phyloP scores from a whole-genome alignment of 805 yeast genomes.

The Blastobotrys americana region DNA sequence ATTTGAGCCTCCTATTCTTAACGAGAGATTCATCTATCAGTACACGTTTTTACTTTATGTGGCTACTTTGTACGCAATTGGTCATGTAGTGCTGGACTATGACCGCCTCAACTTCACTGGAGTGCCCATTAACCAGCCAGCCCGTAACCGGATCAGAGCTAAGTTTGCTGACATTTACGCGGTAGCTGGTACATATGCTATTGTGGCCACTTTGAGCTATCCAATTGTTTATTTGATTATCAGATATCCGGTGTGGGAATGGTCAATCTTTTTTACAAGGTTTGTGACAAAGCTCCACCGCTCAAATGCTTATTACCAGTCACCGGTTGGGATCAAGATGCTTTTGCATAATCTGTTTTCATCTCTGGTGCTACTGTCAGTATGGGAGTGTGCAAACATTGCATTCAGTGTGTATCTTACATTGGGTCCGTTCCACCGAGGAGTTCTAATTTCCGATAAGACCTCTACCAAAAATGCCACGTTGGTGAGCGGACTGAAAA shows the following conservation, averaged over 20 bases:
- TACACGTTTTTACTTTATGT: conserved; percentile 7
- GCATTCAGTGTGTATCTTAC: conserved; percentile 30
- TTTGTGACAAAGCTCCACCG: conserved; percentile 12
- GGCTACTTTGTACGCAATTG: conserved; percentile 8
- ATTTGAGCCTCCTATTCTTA: conserved; percentile 11
- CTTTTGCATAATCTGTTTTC: conserved; percentile 9
- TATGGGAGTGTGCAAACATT: conserved; percentile 26
- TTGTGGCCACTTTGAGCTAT: conserved; percentile 9
- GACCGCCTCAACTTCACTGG: conserved; percentile 12
- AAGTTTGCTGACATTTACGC: conserved; percentile 2
- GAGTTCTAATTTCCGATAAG: conserved; percentile 23
- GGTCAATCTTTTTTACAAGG: conserved; percentile 10
- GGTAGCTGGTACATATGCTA: conserved; percentile 7
- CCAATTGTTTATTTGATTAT: conserved; percentile 16
- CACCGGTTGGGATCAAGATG: conserved; percentile 12
- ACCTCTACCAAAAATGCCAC: conserved; percentile 33
- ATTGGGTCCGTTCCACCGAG: conserved; percentile 31
- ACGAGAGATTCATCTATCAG: conserved; percentile 14
- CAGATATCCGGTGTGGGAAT: conserved; percentile 15
- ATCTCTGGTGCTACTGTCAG: conserved; percentile 17
- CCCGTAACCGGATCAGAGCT: conserved; percentile 6
- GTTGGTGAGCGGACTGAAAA: conserved; percentile 31
- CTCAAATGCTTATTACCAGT: conserved; percentile 13
- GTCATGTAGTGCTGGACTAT: conserved; percentile 10
- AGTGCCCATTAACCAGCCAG: not conserved